Conservation (phyloP, 2,329 filamentous ascomycete species). For the Clarireedia hainanense region DNA sequence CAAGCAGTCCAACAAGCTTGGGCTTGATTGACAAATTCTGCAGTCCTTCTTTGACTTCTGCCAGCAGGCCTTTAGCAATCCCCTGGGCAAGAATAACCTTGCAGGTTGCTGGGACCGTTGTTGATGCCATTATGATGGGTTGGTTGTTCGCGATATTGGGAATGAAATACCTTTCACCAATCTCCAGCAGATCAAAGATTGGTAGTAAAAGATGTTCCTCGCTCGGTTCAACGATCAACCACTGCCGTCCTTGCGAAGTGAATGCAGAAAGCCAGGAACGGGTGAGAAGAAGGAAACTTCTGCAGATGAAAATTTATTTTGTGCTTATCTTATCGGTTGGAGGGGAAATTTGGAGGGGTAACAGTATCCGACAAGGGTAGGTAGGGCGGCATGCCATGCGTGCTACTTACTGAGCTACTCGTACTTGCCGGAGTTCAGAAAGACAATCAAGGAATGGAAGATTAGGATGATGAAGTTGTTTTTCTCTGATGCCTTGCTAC, state of each 20-base stretch:
- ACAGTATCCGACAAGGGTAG: not conserved
- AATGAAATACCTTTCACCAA: not conserved
- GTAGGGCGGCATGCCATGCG: not conserved
- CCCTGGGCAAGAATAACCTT: slow-evolving; percentile 87
- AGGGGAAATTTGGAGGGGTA: slow-evolving; percentile 1
- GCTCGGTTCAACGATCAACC: too few relatives aligned
- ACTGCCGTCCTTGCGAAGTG: too few relatives aligned
- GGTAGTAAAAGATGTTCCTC: not conserved
- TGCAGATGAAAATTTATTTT: not conserved
- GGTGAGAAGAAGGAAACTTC: not conserved
- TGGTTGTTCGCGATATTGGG: not conserved
- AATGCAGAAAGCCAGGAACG: not conserved
- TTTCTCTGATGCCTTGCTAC: not conserved
- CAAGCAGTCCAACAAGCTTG: slow-evolving; percentile 82
- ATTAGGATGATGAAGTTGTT: too few relatives aligned
- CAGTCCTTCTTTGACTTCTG: slow-evolving; percentile 70
- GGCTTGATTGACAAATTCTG: slow-evolving; percentile 65
- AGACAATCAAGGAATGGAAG: too few relatives aligned
- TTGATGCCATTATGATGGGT: slow-evolving; percentile 8
- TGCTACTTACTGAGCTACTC: too few relatives aligned
- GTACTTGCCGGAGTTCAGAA: too few relatives aligned
- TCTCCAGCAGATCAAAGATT: not conserved
- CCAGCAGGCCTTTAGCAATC: slow-evolving; percentile 74
- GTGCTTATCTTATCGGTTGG: not conserved
- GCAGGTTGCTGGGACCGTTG: slow-evolving; percentile 49